Evolutionary conservation across 148 eudicot species (phyloP), one percentile per base, ranked within the genome.

Genomic region (Cornus suecica): DNA sequence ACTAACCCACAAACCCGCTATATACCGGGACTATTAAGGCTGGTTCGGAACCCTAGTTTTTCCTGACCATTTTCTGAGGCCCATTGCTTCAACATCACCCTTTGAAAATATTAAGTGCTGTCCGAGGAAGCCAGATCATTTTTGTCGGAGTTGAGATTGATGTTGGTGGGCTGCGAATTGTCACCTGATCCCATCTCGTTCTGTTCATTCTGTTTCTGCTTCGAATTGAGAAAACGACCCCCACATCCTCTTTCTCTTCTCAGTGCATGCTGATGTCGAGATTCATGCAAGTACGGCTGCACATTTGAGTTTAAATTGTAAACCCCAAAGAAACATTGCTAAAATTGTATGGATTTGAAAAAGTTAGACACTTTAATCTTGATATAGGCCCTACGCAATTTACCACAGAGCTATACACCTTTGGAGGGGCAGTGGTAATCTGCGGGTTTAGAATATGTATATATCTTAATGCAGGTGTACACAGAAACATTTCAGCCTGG

Each of bases 261-360:
- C 60, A 89, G 75, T 66, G 92, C 92, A 85, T 89, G 92, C 81
- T 76, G 34, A 81, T 89, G 92, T 27, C 92, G 83, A 75, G 92
- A 86, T 83, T 86, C 92, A 63, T 89, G 92, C 90, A 89, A 79
- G 75, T 87, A 89, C 42, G 90, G 90, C 90, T 89, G 83, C 88
- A 77, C 63, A 32, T 74, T 22, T 18, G n/a, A 73, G 23, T 16
- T 41, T 42, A 56, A 61, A 70, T 61, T 32, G 58, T 64, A 71
- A 65, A 54, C 41, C 69, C 29, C n/a, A 23, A 26, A 42, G 51
- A 23, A 69, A 42, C 28, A 28, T 10, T 26, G 62, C 30, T 65
- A 28, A 34, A 41, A 23, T 16, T 30, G 26, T 16, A 29, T 24
- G 18, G 0, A 24, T 31, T 31, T 2, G n/a, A 2, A 60, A 26